Percentiles rank a stretch among this genome's conserved stretches.
phyloP scores from a whole-genome alignment of 1,284 basidiomycete genomes.

The Tremellales sp. region DNA sequence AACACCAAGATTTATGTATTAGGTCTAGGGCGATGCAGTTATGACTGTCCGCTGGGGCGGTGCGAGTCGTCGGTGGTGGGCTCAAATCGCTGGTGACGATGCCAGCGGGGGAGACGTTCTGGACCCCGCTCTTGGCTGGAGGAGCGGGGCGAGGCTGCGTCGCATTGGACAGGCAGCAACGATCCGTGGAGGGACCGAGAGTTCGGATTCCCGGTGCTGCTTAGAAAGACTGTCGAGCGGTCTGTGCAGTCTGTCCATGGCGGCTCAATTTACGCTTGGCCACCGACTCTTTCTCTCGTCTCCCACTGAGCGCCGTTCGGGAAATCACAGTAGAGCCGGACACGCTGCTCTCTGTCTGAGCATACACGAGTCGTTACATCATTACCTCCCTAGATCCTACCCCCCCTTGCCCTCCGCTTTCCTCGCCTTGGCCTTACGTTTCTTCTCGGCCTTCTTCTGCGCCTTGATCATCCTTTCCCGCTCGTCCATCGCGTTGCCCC shows the following conservation, averaged over 20 bases:
- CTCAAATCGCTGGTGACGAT: too few relatives aligned
- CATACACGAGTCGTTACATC: constrained; percentile 29
- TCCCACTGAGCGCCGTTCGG: background rate
- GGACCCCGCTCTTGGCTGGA: too few relatives aligned
- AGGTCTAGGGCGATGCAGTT: constrained; percentile 1
- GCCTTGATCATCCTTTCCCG: constrained; percentile 21
- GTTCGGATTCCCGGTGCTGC: too few relatives aligned
- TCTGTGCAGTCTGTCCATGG: constrained; percentile 1
- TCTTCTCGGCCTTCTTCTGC: constrained; percentile 25
- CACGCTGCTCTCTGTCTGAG: background rate
- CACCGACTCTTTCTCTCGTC: background rate
- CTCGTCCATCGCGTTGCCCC: constrained; percentile 12
- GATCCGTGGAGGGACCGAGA: too few relatives aligned
- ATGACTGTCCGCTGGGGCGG: background rate
- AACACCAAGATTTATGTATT: background rate
- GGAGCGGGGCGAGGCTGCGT: too few relatives aligned
- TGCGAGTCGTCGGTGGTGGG: background rate
- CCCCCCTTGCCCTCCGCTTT: background rate
- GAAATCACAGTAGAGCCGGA: constrained; percentile 4
- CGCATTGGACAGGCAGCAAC: too few relatives aligned
- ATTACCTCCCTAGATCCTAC: constrained; percentile 15
- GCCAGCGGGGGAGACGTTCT: too few relatives aligned
- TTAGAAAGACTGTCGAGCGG: too few relatives aligned
- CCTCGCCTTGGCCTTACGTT: constrained; percentile 8
- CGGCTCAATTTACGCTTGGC: background rate